These are phyloP conservation scores for Colletotrichum costaricense DNA, from an alignment of 2,329 filamentous ascomycete species.

Conservation along the genomic window DNA sequence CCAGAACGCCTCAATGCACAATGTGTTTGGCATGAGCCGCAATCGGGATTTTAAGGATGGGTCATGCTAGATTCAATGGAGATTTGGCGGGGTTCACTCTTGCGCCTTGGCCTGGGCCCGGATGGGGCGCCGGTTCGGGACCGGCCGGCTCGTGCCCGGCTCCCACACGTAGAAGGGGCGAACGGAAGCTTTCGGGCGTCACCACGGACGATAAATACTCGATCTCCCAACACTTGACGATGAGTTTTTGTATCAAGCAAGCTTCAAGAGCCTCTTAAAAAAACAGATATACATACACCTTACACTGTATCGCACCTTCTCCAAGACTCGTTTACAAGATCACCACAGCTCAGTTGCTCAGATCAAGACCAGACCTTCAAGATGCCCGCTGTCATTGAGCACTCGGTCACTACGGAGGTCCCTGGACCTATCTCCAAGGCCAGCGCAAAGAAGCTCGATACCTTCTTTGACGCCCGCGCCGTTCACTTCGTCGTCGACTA, in stretches of 20 bases:
- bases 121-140: constrained; percentile 27
- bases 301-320: neutral
- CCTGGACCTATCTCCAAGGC: constrained; percentile 54
- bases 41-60: constrained; percentile 6
- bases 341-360: neutral
- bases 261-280: neutral
- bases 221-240: neutral
- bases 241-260: neutral
- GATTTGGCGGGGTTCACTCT: constrained; percentile 3
- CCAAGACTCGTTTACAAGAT: neutral
- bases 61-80: constrained; percentile 23
- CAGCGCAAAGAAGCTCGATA: constrained; percentile 54
- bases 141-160: constrained; percentile 32
- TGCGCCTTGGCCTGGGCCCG: constrained; percentile 15
- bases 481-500: constrained; percentile 66
- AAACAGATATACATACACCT: neutral
- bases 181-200: constrained; percentile 7
- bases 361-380: constrained; percentile 1
- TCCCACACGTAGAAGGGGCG: constrained; percentile 2
- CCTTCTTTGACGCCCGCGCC: constrained; percentile 63
- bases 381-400: constrained; percentile 48
- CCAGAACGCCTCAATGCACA: neutral
- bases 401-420: constrained; percentile 49
- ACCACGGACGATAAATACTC: constrained; percentile 26
- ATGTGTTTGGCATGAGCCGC: neutral